Base-by-base conservation (phyloP, 805 yeast genomes). In the Komagataella ulmi region DNA sequence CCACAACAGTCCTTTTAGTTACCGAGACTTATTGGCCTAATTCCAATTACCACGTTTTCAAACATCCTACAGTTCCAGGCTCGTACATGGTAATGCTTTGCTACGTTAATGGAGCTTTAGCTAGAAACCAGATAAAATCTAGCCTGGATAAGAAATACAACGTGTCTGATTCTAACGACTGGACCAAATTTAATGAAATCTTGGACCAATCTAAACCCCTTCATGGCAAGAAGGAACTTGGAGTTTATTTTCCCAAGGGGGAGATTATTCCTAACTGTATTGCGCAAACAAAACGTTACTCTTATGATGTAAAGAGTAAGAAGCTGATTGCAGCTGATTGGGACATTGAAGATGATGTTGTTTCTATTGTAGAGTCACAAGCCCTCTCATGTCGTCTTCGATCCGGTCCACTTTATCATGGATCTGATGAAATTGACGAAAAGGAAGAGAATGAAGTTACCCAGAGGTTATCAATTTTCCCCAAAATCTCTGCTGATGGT, bases 81-180 rank as follows among this genome's bases (percentile, higher is more conserved):
- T 80, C 83, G 44, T 89, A 80, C 63, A 90, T 89, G 97, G 96
- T 95, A 19, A 89, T 89, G 97, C 79, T 90, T 51, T 89, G 97
- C 64, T 89, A 89, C 65, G 85, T 95, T 61, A 89, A 89, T 63
- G 97, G 97, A 0, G 77, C 96, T 0, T 68, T 89, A 49, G 96
- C 97, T 0, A 72, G 97, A 56, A 96, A 89, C 59, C 73, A 74
- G 53, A 72, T 88, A 8, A 73, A 93, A 49, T 83, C 88, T 64
- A 70, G 68, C 21, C 54, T 88, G 30, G 85, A 84, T 59, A 64
- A 66, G 45, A 70, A 74, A 57, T 67, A 69, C 52, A 59, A 61
- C 1, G 54, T 60, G 12, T 57, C 59, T 2, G 63, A 64, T 3
- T 56, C 57, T 5, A 65, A 69, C 43, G 68, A 71, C n/a, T 85